Evolutionary conservation across 768 basidiomycete species (phyloP).

Genomic region (Cystoderma amianthinum): DNA sequence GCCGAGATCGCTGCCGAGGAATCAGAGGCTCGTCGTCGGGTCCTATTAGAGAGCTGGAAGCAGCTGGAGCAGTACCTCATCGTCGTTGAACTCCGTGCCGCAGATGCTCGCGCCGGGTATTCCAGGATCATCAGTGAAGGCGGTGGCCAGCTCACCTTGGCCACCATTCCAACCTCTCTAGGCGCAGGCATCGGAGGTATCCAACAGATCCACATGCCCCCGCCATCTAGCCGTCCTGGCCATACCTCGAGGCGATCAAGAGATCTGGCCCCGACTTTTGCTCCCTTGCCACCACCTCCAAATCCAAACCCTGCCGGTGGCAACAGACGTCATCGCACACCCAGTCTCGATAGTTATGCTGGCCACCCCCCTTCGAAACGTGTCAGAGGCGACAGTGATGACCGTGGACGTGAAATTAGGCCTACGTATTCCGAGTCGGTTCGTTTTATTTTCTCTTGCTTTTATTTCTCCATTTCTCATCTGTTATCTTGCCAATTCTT

Average conservation of each 20-base stretch:
- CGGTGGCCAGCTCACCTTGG: slow-evolving; percentile 29
- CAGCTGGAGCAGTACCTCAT: slow-evolving; percentile 42
- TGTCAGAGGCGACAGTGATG: slow-evolving; percentile 31
- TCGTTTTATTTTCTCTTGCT: background rate
- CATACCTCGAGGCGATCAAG: slow-evolving; percentile 8
- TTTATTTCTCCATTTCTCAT: background rate
- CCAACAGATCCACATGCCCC: slow-evolving; percentile 5
- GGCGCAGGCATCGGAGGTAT: slow-evolving; percentile 11
- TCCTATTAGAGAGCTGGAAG: slow-evolving; percentile 40
- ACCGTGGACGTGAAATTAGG: slow-evolving; percentile 17
- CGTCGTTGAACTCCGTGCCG: slow-evolving; percentile 33
- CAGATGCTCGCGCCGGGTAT: slow-evolving; percentile 45
- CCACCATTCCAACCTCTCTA: slow-evolving; percentile 21
- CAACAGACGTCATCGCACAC: slow-evolving; percentile 22
- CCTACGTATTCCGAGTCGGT: slow-evolving; percentile 5
- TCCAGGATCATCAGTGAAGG: slow-evolving; percentile 34
- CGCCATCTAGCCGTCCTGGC: slow-evolving; percentile 5
- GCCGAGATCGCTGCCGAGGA: slow-evolving; percentile 53
- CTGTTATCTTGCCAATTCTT: no score
- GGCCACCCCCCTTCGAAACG: slow-evolving; percentile 47
- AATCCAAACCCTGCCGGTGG: slow-evolving; percentile 16
- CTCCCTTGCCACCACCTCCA: slow-evolving; percentile 33
- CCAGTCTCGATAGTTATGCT: slow-evolving; percentile 22
- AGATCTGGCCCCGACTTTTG: slow-evolving; percentile 18
- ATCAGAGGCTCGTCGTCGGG: slow-evolving; percentile 36